Evolutionary conservation across 257 asterid genomes (phyloP).

Genomic region (Paulownia fortunei): DNA sequence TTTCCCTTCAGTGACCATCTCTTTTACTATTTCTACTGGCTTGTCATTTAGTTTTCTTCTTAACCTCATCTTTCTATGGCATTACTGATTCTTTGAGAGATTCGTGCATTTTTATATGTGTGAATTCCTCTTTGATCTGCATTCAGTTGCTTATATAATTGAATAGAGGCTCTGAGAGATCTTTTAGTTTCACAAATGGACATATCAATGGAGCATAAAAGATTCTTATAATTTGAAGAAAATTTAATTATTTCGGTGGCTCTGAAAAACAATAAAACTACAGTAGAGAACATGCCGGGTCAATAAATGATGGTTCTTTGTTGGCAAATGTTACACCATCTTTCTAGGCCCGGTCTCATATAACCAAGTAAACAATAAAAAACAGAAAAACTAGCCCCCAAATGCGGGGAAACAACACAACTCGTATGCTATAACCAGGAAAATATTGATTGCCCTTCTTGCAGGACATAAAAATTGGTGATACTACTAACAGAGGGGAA

Average conservation of each 20-base stretch:
- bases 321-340: neutral
- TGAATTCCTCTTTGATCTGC: neutral
- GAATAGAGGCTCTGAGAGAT: neutral
- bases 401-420: constrained; percentile 31
- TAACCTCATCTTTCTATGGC: neutral
- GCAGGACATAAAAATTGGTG: constrained; percentile 9
- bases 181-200: neutral
- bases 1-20: neutral
- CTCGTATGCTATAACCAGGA: neutral
- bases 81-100: neutral
- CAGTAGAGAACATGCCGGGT: neutral
- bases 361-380: constrained; percentile 4
- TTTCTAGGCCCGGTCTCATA: neutral
- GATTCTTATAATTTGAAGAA: constrained; percentile 6
- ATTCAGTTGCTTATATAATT: neutral
- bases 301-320: neutral
- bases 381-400: constrained; percentile 19
- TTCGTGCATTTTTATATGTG: neutral
- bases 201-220: neutral
- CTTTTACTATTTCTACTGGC: neutral
- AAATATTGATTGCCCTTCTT: constrained; percentile 28
- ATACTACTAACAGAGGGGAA: constrained; percentile 57
- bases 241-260: neutral
- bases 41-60: neutral
- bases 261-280: constrained; percentile 12